Evolutionary conservation across 495 filamentous ascomycete species (phyloP), one percentile per base, ranked within the genome.

Genomic region (Hypoxylon crocopeplum): DNA sequence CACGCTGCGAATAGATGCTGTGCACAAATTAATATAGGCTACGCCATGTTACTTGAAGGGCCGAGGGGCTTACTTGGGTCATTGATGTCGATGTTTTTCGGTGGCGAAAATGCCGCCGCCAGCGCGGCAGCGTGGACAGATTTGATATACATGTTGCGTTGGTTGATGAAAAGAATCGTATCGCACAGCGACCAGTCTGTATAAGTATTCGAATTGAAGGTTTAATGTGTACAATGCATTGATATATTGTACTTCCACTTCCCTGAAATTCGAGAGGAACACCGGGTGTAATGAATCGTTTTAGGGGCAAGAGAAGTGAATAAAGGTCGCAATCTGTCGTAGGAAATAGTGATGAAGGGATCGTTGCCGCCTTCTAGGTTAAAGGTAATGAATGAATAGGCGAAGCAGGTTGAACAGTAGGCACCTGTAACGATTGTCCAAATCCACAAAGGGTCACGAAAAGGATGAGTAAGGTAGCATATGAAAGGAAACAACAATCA

Each of bases 1-100:
- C 5, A 80, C 80, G 45, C 69, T 72, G 36, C 69, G 72, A 50
- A 86, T 74, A 0, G 83, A 86, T 12, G 62, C 78, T 82, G 58
- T 19, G 22, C 8, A 33, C n/a, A 10, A n/a, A 5, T 33, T 44
- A 54, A 42, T n/a, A 41, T 24, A 5, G 56, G 15, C 3, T 39
- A 16, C 7, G 12, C 2, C 2, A 32, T 10, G n/a, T 13, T 24
- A 15, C 11, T 29, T 13, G 7, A 37, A n/a, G 32, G 27, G 3
- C 17, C 34, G 29, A 29, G 15, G 7, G 6, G 65, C 71, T 42
- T 61, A 79, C 79, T 49, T 38, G 72, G 55, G 45, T 77, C 68
- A 47, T 65, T 72, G 47, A 80, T 64, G 44, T 82, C 65, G 22
- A 84, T 64, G 27, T 75, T 69, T 24, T 74, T 75, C 11, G 77